Evolutionary conservation across 352 stramenopile genomes (phyloP), one percentile per base, ranked within the genome.

Genomic region (Pythium myriotylum): DNA sequence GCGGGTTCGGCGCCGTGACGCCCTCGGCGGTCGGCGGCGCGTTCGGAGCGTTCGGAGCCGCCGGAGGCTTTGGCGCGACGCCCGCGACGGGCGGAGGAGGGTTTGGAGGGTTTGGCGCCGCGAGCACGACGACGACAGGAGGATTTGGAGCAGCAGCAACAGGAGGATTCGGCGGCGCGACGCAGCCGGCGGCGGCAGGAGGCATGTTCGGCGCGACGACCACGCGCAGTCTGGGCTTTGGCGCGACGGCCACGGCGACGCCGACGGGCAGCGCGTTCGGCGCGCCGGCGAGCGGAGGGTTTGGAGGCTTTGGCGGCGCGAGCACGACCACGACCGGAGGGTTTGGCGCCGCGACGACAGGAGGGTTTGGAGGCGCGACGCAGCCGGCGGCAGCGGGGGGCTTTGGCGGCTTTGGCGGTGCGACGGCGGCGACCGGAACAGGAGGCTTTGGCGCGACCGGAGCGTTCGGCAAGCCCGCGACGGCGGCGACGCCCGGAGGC

Each of bases 351-450:
- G 23, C 23, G 17, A 14, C 43, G 43, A 20, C 35, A 12, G 52
- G 69, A 39, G 73, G 58, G 0, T 86, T 88, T 68, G 76, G 78
- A 39, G 57, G 70, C 49, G 35, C 51, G 41, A 64, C 68, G 43
- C 46, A 77, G 17, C 67, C 76, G 14, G 67, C 64, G 27, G 62
- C 78, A n/a, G n/a, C n/a, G 24, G 72, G 69, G 35, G 76, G 70
- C 1, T 87, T 87, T 69, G 78, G 81, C 48, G 71, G 74, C 10
- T 89, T 89, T 51, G 81, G 79, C 22, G 41, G 70, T 17, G 60
- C 77, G 1, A 59, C 72, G 2, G 57, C 73, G n/a, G 39, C n/a
- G n/a, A 60, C 67, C 16, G 58, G 72, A 22, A 70, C 69, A 7
- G 72, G 74, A 9, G 66, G 70, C 14, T 86, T 86, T 71, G 74